A percentile compares a stretch with the other conserved stretches of the same genome.
phyloP scores from a whole-genome alignment of 148 eudicot genomes.

The Camellia japonica region DNA sequence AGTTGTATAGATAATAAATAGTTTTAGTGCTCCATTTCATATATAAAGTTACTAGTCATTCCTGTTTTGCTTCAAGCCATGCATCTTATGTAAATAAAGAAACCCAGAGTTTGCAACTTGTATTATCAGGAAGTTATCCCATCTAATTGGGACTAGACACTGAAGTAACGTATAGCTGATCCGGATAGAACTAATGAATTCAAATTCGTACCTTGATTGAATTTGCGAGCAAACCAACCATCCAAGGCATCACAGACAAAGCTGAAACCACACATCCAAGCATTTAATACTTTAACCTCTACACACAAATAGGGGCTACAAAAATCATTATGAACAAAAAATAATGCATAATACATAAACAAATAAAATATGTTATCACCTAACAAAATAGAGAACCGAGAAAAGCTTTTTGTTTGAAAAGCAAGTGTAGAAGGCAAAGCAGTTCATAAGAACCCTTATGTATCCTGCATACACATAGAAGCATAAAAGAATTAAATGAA shows the following conservation, averaged over 20 bases:
- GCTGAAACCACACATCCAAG: slow-evolving; percentile 37
- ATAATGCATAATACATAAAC: background rate
- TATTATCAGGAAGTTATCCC: background rate
- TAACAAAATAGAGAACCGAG: slow-evolving; percentile 68
- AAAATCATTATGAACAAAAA: background rate
- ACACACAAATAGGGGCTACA: background rate
- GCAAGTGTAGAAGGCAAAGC: slow-evolving; percentile 76
- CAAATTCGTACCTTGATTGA: slow-evolving; percentile 75
- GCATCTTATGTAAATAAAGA: background rate
- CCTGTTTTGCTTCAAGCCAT: background rate
- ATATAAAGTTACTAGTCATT: background rate
- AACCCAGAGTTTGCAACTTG: background rate
- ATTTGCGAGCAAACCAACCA: slow-evolving; percentile 97
- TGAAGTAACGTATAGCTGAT: background rate
- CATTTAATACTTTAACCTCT: slow-evolving; percentile 11
- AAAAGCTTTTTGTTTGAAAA: slow-evolving; percentile 69
- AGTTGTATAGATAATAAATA: background rate
- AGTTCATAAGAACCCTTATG: slow-evolving; percentile 70
- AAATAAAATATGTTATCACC: slow-evolving; percentile 41
- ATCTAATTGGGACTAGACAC: background rate
- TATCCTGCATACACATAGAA: slow-evolving; percentile 54
- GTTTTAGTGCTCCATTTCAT: background rate
- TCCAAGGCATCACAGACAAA: slow-evolving; percentile 94
- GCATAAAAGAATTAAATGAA: slow-evolving; percentile 5
- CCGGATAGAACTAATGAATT: slow-evolving; percentile 4